Evolutionary conservation across 2,329 filamentous ascomycete genomes (phyloP).

Genomic region (Trichoderma lentiforme): DNA sequence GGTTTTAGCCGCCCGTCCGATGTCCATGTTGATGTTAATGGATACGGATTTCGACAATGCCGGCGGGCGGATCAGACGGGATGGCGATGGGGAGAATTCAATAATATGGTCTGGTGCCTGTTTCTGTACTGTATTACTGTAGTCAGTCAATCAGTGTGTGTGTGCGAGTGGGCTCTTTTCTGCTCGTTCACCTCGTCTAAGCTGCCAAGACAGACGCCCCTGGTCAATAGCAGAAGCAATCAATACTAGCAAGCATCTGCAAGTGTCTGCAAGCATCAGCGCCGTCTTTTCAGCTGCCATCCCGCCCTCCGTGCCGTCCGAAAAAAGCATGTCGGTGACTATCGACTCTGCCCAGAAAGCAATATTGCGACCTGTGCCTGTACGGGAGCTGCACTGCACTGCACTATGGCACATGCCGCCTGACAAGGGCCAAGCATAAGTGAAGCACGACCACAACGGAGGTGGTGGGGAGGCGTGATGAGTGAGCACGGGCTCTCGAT

Average conservation of each 20-base stretch:
- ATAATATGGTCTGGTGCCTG: neutral
- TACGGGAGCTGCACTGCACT: neutral
- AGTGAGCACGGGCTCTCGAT: neutral
- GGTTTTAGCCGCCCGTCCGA: neutral
- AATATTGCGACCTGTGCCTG: slow-evolving; percentile 12
- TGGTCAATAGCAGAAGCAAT: neutral
- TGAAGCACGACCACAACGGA: neutral
- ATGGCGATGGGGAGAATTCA: neutral
- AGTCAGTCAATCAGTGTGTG: neutral
- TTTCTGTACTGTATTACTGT: neutral
- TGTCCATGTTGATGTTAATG: neutral
- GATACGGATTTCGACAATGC: neutral
- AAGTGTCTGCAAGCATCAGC: neutral
- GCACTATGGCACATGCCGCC: neutral
- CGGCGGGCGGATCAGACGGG: neutral
- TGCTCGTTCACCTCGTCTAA: slow-evolving; percentile 1
- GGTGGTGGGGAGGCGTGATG: slow-evolving; percentile 4
- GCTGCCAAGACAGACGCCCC: neutral
- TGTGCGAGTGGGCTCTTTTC: slow-evolving; percentile 8
- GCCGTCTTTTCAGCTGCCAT: slow-evolving; percentile 13
- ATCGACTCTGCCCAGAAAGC: neutral
- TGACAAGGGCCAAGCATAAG: neutral
- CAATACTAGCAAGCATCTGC: neutral
- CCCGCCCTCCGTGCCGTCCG: neutral
- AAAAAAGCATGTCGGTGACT: neutral